Conservation (phyloP, 176 grass and related monocot genomes). For the Eragrostis curvula region DNA sequence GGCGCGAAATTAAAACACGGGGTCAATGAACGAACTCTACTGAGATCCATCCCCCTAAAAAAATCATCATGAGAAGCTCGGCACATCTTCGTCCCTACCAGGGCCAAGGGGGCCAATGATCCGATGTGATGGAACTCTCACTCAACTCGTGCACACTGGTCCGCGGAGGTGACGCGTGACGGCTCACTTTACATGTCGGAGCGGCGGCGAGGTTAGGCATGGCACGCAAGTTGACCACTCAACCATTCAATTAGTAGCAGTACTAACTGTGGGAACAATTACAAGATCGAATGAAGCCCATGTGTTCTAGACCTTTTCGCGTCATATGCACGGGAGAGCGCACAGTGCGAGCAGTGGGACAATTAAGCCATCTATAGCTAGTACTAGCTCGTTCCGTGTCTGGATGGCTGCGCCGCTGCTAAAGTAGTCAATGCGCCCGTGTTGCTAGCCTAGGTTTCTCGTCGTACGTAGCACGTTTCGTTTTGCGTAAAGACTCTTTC, state of each 20-base stretch:
- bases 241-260: slow-evolving; percentile 19
- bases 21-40: not conserved
- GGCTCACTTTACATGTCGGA: slow-evolving; percentile 55
- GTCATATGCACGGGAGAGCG: no score
- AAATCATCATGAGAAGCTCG: not conserved
- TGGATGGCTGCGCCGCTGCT: not conserved
- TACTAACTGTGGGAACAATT: not conserved
- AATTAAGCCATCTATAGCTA: not conserved
- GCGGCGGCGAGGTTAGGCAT: slow-evolving; percentile 41
- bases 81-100: not conserved
- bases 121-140: not conserved
- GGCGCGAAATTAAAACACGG: not conserved
- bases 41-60: not conserved
- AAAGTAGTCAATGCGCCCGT: not conserved
- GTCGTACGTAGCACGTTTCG: not conserved
- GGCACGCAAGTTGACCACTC: slow-evolving; percentile 18
- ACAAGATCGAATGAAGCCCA: not conserved
- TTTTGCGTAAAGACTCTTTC: not conserved
- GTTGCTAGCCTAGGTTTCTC: not conserved
- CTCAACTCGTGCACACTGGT: not conserved
- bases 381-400: not conserved
- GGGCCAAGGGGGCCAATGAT: not conserved
- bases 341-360: not conserved
- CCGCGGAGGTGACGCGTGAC: not conserved
- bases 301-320: not conserved